A percentile compares a stretch with the other conserved stretches of the same genome.
phyloP scores from a whole-genome alignment of 2,329 filamentous ascomycete species.

The Eutypella sp. region DNA sequence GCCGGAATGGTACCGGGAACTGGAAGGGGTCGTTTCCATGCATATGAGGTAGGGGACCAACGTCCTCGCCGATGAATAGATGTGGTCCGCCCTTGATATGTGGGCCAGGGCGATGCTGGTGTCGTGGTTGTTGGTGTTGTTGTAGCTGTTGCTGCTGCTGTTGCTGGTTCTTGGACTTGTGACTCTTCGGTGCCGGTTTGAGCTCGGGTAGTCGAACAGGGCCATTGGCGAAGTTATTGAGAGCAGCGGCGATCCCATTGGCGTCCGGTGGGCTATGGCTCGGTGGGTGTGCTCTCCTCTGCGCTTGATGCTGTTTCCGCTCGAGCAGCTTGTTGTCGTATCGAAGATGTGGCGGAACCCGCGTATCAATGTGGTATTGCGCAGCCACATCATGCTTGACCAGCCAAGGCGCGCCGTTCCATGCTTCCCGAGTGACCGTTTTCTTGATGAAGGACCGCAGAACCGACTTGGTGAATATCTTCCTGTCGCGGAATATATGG shows the following conservation, averaged over 20 bases:
- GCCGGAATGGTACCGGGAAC: slow-evolving; percentile 38
- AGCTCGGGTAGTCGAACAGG: slow-evolving; percentile 63
- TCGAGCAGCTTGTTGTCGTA: slow-evolving; percentile 76
- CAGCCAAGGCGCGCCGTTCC: slow-evolving; percentile 95
- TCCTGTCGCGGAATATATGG: slow-evolving; percentile 81
- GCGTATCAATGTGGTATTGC: slow-evolving; percentile 80
- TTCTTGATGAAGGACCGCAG: slow-evolving; percentile 92
- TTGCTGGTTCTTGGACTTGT: slow-evolving; percentile 56
- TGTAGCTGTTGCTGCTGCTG: no score
- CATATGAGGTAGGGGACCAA: slow-evolving; percentile 34
- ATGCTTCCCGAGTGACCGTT: slow-evolving; percentile 84
- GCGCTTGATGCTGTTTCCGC: slow-evolving; percentile 65
- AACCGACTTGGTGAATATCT: slow-evolving; percentile 91
- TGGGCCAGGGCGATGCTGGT: slow-evolving; percentile 32
- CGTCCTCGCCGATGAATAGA: slow-evolving; percentile 30
- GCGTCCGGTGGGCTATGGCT: slow-evolving; percentile 32
- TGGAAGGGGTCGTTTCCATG: slow-evolving; percentile 43
- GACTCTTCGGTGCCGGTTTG: slow-evolving; percentile 67
- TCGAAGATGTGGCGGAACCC: slow-evolving; percentile 75
- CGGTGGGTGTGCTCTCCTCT: slow-evolving; percentile 52
- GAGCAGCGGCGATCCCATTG: slow-evolving; percentile 30
- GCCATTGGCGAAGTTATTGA: slow-evolving; percentile 30
- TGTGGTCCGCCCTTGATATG: slow-evolving; percentile 34
- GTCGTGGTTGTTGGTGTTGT: no score
- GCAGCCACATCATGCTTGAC: slow-evolving; percentile 83